These are phyloP conservation scores for Calocera viscosa DNA, from an alignment of 768 basidiomycete species.

Conservation along the genomic window DNA sequence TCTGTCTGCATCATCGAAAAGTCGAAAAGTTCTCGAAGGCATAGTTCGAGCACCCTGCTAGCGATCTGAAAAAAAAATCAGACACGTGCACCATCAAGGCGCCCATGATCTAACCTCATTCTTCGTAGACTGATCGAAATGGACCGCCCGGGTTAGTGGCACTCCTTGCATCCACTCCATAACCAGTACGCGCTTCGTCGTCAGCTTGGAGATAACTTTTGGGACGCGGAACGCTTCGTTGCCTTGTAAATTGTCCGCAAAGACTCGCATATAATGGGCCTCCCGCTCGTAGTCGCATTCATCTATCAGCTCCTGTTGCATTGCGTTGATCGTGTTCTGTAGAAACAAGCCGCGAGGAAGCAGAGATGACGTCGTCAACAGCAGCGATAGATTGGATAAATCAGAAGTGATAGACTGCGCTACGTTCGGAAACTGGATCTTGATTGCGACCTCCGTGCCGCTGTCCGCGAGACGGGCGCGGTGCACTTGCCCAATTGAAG, in stretches of 20 bases:
- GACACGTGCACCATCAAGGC: not conserved
- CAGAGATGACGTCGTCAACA: conserved; percentile 66
- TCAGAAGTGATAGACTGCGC: conserved; percentile 77
- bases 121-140: conserved; percentile 50
- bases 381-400: conserved; percentile 66
- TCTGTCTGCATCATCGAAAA: conserved; percentile 96
- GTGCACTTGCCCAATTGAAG: conserved; percentile 96
- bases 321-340: conserved; percentile 78
- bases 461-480: conserved; percentile 46
- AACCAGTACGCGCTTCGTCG: conserved; percentile 71
- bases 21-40: conserved; percentile 77
- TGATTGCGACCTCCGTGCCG: conserved; percentile 34
- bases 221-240: conserved; percentile 71
- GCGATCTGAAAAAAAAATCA: conserved; percentile 51
- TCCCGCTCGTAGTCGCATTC: conserved; percentile 88
- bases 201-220: conserved; percentile 65
- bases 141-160: conserved; percentile 57
- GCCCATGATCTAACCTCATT: conserved; percentile 46
- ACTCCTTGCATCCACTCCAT: conserved; percentile 76
- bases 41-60: conserved; percentile 64
- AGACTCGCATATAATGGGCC: conserved; percentile 53
- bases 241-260: conserved; percentile 31
- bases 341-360: conserved; percentile 84
- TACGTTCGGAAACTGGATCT: conserved; percentile 93
- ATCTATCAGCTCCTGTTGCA: conserved; percentile 79